These are phyloP conservation scores for Herpotrichia juniperi DNA, from an alignment of 2,329 filamentous ascomycete species.

Conservation along the genomic window DNA sequence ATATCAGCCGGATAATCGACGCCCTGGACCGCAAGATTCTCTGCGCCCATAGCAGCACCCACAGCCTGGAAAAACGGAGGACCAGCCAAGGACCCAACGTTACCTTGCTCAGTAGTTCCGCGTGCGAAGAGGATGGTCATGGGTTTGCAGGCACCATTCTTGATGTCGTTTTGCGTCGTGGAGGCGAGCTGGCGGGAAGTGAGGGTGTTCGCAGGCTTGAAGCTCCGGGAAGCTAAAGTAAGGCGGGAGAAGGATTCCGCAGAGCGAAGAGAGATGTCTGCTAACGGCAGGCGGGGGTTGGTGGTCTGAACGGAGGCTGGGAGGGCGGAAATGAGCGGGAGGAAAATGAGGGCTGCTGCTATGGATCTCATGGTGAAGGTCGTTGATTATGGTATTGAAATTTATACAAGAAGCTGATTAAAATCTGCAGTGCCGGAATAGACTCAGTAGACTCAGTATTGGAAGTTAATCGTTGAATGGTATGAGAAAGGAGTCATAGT, in stretches of 20 bases:
- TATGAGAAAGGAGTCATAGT: background rate
- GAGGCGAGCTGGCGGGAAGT: slow-evolving; percentile 23
- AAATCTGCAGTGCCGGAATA: background rate
- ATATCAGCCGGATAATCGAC: slow-evolving; percentile 58
- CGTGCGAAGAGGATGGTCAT: slow-evolving; percentile 64
- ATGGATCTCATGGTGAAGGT: slow-evolving; percentile 20
- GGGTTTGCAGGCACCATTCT: slow-evolving; percentile 46
- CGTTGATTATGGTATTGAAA: background rate
- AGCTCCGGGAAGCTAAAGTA: slow-evolving; percentile 2
- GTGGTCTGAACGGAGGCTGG: background rate
- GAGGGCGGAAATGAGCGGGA: slow-evolving; percentile 5
- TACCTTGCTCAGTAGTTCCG: slow-evolving; percentile 60
- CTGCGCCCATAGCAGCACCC: slow-evolving; percentile 44
- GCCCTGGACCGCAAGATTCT: slow-evolving; percentile 59
- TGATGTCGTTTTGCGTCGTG: slow-evolving; percentile 34
- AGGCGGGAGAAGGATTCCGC: slow-evolving; percentile 1
- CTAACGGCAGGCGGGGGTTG: slow-evolving; percentile 1
- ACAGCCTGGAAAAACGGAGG: slow-evolving; percentile 59
- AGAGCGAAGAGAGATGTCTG: slow-evolving; percentile 1
- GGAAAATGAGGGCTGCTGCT: slow-evolving; percentile 11
- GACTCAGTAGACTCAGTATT: background rate
- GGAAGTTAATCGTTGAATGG: background rate
- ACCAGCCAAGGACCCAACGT: slow-evolving; percentile 58
- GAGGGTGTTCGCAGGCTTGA: background rate
- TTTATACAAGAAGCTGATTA: slow-evolving; percentile 2